These are phyloP conservation scores for Eutypa lata DNA, from an alignment of 2,329 filamentous ascomycete genomes.

Conservation along the genomic window DNA sequence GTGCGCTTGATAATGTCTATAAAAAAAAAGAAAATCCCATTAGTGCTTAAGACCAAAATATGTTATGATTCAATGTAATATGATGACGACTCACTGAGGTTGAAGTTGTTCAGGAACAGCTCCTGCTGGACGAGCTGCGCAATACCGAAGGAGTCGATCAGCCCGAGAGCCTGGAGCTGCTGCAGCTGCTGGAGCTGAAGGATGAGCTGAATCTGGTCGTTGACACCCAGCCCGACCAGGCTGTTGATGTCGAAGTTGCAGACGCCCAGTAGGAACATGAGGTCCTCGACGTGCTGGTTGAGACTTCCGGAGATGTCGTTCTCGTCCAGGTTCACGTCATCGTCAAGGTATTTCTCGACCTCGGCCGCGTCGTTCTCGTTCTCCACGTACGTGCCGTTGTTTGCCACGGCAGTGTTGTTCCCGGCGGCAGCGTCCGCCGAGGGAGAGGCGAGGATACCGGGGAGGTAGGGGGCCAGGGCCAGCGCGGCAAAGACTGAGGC, in stretches of 20 bases:
- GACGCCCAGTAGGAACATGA: slow-evolving; percentile 23
- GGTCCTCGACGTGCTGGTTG: slow-evolving; percentile 12
- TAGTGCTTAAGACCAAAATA: no score
- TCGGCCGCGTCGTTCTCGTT: slow-evolving; percentile 12
- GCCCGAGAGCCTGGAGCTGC: slow-evolving; percentile 23
- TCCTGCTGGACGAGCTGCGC: slow-evolving; percentile 23
- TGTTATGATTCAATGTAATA: no score
- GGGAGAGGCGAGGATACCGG: slow-evolving; percentile 10
- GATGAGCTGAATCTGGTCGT: slow-evolving; percentile 24
- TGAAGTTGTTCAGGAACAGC: slow-evolving; percentile 20
- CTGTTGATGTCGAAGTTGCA: slow-evolving; percentile 23
- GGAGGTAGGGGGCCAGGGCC: slow-evolving; percentile 22
- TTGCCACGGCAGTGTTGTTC: slow-evolving; percentile 1
- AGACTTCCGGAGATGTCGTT: slow-evolving; percentile 14
- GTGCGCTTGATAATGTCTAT: slow-evolving; percentile 25
- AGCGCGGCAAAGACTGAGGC: slow-evolving; percentile 20
- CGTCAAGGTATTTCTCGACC: slow-evolving; percentile 6
- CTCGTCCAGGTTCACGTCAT: slow-evolving; percentile 12
- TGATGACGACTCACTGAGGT: slow-evolving; percentile 13
- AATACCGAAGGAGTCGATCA: slow-evolving; percentile 19
- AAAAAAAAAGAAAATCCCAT: no score
- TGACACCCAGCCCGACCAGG: slow-evolving; percentile 17
- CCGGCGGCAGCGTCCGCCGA: slow-evolving; percentile 9
- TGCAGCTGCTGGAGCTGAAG: slow-evolving; percentile 26
- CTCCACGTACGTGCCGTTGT: slow-evolving; percentile 12